Evolutionary conservation across 345 rosid genomes (phyloP).

Genomic region (Citrus mangshanensis): DNA sequence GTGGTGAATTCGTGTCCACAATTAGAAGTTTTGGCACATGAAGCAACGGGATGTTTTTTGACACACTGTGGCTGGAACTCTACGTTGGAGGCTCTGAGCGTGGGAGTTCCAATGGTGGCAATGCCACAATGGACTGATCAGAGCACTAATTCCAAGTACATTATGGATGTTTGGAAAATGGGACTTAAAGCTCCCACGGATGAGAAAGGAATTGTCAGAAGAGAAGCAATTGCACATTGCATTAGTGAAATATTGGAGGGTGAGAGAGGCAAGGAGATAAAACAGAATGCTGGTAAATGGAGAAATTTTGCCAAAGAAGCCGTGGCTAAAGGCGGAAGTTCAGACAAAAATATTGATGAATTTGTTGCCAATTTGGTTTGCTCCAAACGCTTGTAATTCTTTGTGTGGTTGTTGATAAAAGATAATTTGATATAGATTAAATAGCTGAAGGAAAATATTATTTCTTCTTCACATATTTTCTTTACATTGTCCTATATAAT

Average conservation of each 20-base stretch:
- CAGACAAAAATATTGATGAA: slow-evolving; percentile 29
- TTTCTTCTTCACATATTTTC: too few relatives aligned
- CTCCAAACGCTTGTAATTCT: background rate
- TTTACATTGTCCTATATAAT: too few relatives aligned
- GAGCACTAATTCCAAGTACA: slow-evolving; percentile 37
- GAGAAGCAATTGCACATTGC: slow-evolving; percentile 20
- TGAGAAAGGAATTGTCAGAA: slow-evolving; percentile 21
- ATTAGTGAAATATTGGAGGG: slow-evolving; percentile 31
- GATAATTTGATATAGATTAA: too few relatives aligned
- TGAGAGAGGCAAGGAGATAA: slow-evolving; percentile 24
- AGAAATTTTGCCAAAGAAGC: slow-evolving; percentile 26
- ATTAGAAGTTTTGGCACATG: slow-evolving; percentile 30
- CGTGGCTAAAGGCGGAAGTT: slow-evolving; percentile 27
- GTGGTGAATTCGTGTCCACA: slow-evolving; percentile 36
- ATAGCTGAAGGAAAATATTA: too few relatives aligned
- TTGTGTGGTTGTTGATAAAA: background rate
- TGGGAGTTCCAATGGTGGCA: slow-evolving; percentile 45
- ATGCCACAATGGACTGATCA: slow-evolving; percentile 52
- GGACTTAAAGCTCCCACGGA: slow-evolving; percentile 25
- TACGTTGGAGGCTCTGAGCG: slow-evolving; percentile 36
- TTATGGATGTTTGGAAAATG: slow-evolving; percentile 37
- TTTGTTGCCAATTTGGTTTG: slow-evolving; percentile 5
- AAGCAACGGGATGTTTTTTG: slow-evolving; percentile 38
- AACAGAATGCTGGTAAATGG: slow-evolving; percentile 24
- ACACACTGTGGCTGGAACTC: slow-evolving; percentile 52